Evolutionary conservation across 352 stramenopile species (phyloP).

Genomic region (Thraustochytrium striatum): DNA sequence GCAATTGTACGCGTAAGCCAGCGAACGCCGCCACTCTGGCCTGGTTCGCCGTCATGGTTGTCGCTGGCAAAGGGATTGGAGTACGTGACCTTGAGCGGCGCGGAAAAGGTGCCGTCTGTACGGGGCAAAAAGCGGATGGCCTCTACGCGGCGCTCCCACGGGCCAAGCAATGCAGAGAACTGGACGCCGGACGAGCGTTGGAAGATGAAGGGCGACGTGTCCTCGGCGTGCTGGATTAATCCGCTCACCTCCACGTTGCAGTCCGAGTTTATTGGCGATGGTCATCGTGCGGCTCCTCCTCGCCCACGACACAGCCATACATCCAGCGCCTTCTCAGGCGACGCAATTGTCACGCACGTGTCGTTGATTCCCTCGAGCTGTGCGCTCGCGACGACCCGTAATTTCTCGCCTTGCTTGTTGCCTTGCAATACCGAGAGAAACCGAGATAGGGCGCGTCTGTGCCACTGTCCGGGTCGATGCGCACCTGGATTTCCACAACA

Average conservation of each 20-base stretch:
- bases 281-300: neutral
- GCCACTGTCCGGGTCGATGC: neutral
- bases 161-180: neutral
- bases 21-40: neutral
- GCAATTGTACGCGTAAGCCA: neutral
- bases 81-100: neutral
- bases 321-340: neutral
- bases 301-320: neutral
- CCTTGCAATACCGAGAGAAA: neutral
- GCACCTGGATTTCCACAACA: neutral
- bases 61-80: constrained; percentile 4
- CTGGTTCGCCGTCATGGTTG: neutral
- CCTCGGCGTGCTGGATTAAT: constrained; percentile 16
- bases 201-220: constrained; percentile 6
- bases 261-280: neutral
- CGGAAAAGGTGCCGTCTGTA: neutral
- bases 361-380: neutral
- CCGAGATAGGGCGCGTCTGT: neutral
- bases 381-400: neutral
- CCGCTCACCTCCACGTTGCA: neutral
- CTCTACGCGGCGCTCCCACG: neutral
- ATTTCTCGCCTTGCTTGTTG: neutral
- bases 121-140: neutral
- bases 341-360: neutral
- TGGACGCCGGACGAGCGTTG: neutral